Percentiles rank a stretch among this genome's conserved stretches.
These are phyloP conservation scores for Exophiala bonariae DNA, from an alignment of 2,329 filamentous ascomycete species.

Conservation along the genomic window DNA sequence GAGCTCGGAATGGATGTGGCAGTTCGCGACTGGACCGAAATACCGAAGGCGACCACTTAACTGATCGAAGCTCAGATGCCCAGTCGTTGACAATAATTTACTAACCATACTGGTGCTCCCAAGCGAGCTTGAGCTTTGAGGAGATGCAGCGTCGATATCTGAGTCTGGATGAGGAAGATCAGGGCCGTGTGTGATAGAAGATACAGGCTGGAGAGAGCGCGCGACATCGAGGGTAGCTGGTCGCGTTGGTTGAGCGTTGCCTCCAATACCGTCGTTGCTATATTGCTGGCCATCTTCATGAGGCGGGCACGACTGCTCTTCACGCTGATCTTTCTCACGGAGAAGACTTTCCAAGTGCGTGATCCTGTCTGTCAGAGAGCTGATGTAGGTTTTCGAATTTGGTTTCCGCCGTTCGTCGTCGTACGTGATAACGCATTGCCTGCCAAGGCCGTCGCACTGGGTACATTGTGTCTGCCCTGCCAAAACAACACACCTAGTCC, in stretches of 20 bases:
- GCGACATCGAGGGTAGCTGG: no score
- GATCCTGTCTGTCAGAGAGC: constrained; percentile 5
- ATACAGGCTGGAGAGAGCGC: no score
- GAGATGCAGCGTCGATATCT: no score
- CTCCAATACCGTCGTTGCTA: no score
- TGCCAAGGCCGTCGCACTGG: constrained; percentile 2
- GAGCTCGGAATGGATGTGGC: constrained; percentile 6
- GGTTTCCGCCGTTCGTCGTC: constrained; percentile 13
- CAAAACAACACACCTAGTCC: constrained; percentile 12
- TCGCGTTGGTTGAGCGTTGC: no score
- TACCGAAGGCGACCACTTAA: constrained; percentile 7
- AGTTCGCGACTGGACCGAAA: constrained; percentile 7
- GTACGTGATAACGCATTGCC: constrained; percentile 4
- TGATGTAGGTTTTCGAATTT: constrained; percentile 9
- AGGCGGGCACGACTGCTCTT: not conserved
- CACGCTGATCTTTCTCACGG: not conserved
- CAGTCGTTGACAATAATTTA: constrained; percentile 4
- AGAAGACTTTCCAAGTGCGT: constrained; percentile 1
- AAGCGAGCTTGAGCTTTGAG: no score
- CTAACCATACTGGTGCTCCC: constrained; percentile 3
- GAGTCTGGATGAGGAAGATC: no score
- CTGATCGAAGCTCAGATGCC: constrained; percentile 11
- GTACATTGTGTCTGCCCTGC: constrained; percentile 9
- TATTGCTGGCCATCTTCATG: not conserved
- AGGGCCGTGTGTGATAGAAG: no score